Evolutionary conservation across 768 basidiomycete genomes (phyloP).

Genomic region (Suillus americanus): DNA sequence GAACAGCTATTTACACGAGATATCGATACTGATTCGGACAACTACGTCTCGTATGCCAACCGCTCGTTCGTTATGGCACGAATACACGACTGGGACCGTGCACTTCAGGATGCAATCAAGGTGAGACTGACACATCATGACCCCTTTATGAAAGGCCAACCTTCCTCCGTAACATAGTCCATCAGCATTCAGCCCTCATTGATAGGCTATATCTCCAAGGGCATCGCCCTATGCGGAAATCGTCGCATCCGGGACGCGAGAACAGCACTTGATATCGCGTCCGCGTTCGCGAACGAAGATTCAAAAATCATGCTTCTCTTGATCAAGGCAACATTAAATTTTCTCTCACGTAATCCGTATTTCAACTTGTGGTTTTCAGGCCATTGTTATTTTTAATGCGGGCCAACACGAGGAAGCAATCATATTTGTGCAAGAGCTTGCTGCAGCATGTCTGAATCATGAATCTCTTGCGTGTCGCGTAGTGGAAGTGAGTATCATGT

Average conservation of each 20-base stretch:
- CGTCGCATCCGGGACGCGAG: not conserved
- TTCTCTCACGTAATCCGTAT: not conserved
- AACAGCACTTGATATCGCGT: not conserved
- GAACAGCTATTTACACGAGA: not conserved
- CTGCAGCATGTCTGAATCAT: not conserved
- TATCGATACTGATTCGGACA: not conserved
- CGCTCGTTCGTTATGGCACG: not conserved
- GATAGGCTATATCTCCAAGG: not conserved
- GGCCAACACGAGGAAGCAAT: not conserved
- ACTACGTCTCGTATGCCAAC: not conserved
- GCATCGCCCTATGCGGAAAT: not conserved
- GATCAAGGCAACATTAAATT: not conserved
- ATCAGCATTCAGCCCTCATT: not conserved
- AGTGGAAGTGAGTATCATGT: not conserved
- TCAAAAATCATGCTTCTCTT: not conserved
- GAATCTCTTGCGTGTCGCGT: not conserved
- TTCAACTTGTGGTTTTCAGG: not conserved
- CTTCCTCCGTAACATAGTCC: not conserved
- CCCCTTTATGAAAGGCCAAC: not conserved
- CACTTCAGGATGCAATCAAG: not conserved
- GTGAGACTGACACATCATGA: not conserved
- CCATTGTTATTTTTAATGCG: not conserved
- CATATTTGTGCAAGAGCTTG: not conserved
- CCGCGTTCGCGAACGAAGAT: not conserved
- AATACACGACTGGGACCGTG: not conserved